Base-by-base conservation (phyloP, 805 yeast genomes). In the Myxozyma udenii region DNA sequence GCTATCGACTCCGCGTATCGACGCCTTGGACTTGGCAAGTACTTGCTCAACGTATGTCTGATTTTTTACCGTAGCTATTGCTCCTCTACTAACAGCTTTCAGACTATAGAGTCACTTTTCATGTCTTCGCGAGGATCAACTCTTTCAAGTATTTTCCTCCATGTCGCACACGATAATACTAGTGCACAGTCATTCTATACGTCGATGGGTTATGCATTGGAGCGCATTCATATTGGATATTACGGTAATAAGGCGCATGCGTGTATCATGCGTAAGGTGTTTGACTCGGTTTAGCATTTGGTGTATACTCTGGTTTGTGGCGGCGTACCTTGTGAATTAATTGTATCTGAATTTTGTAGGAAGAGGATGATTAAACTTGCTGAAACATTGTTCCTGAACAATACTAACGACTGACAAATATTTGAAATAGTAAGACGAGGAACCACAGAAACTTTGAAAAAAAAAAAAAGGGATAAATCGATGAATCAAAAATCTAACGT, bases 1-100 rank as follows among this genome's bases (percentile, higher is more conserved):
- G 59, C 59, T 4, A 57, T 55, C 24, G 53, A 32, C 7, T 39
- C 44, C 33, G 42, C 21, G 19, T 44, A 16, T 25, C 46, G 59
- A n/a, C 45, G 57, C 11, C 22, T 36, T 12, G 57, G 59, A 9
- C 33, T 55, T 30, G 57, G 59, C 24, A 22, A 36, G 2, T n/a
- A 21, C 11, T 42, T 53, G 11, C 44, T 53, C 21, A 35, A 30
- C 41, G 57, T 48, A 35, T 22, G 54, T 19, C n/a, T 25, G 25
- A 16, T n/a, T 4, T 21, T 41, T 23, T n/a, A 14, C 28, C 19
- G 24, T n/a, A 6, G 11, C 14, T 7, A 9, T 21, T 7, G 36
- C 19, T 14, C 12, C 7, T n/a, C 9, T 12, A 39, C 12, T 25
- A 18, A 24, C 28, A 28, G 22, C 19, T 26, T 47, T 26, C 35